Conservation (phyloP, 2,329 filamentous ascomycete species). For the Rhinocladiella similis region DNA sequence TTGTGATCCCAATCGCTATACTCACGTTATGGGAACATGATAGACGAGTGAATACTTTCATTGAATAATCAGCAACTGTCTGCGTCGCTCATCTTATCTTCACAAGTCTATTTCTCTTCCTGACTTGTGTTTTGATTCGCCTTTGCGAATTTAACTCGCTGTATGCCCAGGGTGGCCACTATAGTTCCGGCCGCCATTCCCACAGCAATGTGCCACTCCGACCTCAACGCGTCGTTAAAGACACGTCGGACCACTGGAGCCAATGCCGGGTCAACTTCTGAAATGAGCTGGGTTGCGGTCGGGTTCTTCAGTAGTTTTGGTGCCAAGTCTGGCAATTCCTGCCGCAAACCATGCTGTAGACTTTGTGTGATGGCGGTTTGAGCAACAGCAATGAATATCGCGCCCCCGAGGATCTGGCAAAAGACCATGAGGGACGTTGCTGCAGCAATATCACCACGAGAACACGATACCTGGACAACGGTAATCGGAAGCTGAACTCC, state of each 20-base stretch:
- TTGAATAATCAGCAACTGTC: no score
- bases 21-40: no score
- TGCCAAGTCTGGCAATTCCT: not conserved
- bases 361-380: constrained; percentile 28
- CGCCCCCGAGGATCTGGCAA: constrained; percentile 29
- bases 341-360: constrained; percentile 11
- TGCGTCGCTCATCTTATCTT: no score
- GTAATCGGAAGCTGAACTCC: constrained; percentile 29
- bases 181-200: not conserved
- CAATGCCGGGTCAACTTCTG: not conserved
- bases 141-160: no score
- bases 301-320: not conserved
- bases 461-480: constrained; percentile 10
- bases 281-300: not conserved
- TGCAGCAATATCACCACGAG: constrained; percentile 16
- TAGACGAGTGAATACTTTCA: no score
- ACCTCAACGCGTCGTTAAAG: not conserved
- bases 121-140: no score
- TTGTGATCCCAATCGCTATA: no score
- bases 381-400: constrained; percentile 29
- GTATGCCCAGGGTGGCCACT: not conserved
- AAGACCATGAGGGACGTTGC: constrained; percentile 29
- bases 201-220: not conserved
- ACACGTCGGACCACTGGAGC: not conserved
- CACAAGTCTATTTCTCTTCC: no score